phyloP scores from a whole-genome alignment of 2,329 filamentous ascomycete species.

The Pyrenochaeta sp. region DNA sequence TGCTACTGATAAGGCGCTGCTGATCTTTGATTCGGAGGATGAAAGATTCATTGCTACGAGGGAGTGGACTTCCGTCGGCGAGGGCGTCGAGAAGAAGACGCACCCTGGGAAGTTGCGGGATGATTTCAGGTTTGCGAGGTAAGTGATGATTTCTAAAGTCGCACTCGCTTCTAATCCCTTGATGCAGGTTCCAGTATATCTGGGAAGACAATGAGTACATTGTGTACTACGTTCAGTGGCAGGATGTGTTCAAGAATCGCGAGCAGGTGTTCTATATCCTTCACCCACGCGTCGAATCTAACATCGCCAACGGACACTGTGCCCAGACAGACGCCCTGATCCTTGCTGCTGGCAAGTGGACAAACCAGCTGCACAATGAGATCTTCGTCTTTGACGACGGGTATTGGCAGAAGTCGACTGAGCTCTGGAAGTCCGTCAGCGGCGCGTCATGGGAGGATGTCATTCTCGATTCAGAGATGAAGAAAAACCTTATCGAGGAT shows the following conservation, averaged over 20 bases:
- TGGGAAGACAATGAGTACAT: conserved; percentile 40
- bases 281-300: conserved; percentile 13
- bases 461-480: conserved; percentile 70
- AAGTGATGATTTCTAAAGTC: not conserved
- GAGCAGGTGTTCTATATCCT: conserved; percentile 32
- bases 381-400: conserved; percentile 71
- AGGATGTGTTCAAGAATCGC: conserved; percentile 35
- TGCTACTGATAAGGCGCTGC: conserved; percentile 23
- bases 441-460: conserved; percentile 68
- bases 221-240: conserved; percentile 39
- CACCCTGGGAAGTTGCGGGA: conserved; percentile 30
- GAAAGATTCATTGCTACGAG: conserved; percentile 26
- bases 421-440: conserved; percentile 62
- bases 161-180: not conserved
- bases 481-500: conserved; percentile 68
- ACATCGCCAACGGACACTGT: conserved; percentile 30
- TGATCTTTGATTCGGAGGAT: conserved; percentile 22
- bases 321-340: conserved; percentile 59
- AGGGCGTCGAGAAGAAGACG: conserved; percentile 32
- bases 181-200: conserved; percentile 33
- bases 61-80: conserved; percentile 32
- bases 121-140: conserved; percentile 33
- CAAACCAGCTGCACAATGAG: conserved; percentile 66
- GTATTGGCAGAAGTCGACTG: conserved; percentile 67
- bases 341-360: conserved; percentile 64